These are phyloP conservation scores for Suillus plorans DNA, from an alignment of 768 basidiomycete species.

Conservation along the genomic window DNA sequence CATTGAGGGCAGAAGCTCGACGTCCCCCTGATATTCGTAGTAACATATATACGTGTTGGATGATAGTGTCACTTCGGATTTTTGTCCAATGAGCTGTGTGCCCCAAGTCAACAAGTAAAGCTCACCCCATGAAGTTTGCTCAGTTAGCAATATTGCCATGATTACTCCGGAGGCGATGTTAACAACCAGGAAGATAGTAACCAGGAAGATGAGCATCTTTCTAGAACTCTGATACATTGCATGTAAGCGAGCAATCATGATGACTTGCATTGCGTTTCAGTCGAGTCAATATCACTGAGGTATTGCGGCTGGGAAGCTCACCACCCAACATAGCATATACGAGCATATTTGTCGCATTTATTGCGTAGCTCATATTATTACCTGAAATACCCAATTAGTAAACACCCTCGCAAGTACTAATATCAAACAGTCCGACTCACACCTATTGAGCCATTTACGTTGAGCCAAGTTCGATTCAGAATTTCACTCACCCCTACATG, in stretches of 20 bases:
- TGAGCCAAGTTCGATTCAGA: not conserved
- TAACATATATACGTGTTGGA: not conserved
- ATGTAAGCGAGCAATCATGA: not conserved
- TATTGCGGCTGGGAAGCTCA: not conserved
- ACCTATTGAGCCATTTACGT: not conserved
- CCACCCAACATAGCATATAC: not conserved
- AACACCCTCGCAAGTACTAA: not conserved
- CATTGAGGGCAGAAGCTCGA: not conserved
- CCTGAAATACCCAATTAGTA: not conserved
- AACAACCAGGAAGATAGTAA: not conserved
- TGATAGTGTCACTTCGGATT: too few species aligned
- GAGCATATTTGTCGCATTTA: not conserved
- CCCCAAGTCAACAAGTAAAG: too few species aligned
- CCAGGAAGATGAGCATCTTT: not conserved
- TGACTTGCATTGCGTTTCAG: not conserved
- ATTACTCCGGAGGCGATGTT: not conserved
- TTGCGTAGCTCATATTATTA: not conserved
- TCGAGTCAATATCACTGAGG: not conserved
- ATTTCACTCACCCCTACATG: not conserved
- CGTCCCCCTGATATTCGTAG: too few species aligned
- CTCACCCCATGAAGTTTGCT: too few species aligned
- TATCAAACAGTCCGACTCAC: not conserved
- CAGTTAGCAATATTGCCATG: not conserved
- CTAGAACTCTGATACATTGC: not conserved
- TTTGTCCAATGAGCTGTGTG: too few species aligned